Evolutionary conservation across 2,329 filamentous ascomycete genomes (phyloP), one percentile per base, ranked within the genome.

Genomic region (Microsporum ferrugineum): DNA sequence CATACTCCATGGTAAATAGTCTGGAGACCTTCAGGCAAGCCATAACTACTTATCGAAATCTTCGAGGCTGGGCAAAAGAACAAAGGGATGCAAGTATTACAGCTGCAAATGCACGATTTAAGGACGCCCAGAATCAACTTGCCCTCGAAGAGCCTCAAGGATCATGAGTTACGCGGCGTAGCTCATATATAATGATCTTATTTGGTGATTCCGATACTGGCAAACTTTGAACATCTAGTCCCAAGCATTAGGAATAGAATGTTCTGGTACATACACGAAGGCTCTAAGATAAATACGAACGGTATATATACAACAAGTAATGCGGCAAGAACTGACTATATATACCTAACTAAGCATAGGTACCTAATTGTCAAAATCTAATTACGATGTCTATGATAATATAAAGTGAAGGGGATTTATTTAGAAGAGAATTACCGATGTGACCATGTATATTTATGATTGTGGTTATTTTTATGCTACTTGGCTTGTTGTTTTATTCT

Each of bases 1-100:
- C 31, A 1, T 76, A 43, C 33, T 61, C 1, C 1, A 62, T 78
- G 65, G 73, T 68, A 2, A 61, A 53, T 23, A 63, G 63, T 53
- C n/a, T 56, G 2, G 64, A 75, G 2, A 65, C 51, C 2, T 77
- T 75, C 58, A 55, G 68, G n/a, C 6, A 69, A 57, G 76, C 75
- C 17, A 69, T 66, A 4, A 69, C 70, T 1, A 72, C 72, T 57
- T 75, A 77, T 62, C 70, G 76, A 61, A 78, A 78, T 66, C 66
- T 67, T 0, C 67, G 73, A 62, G 72, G 77, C 36, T 65, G 72
- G 63, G 72, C 76, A 1, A 65, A 71, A 63, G 63, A 66, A 34
- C 65, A 75, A 53, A 72, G 76, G 7, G 70, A 76, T 59, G 41
- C 17, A n/a, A 59, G 56, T 31, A 61, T 63, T 17, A 57, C 29